Base-by-base conservation (phyloP, 495 filamentous ascomycete species). In the Aspergillus nanangensis region DNA sequence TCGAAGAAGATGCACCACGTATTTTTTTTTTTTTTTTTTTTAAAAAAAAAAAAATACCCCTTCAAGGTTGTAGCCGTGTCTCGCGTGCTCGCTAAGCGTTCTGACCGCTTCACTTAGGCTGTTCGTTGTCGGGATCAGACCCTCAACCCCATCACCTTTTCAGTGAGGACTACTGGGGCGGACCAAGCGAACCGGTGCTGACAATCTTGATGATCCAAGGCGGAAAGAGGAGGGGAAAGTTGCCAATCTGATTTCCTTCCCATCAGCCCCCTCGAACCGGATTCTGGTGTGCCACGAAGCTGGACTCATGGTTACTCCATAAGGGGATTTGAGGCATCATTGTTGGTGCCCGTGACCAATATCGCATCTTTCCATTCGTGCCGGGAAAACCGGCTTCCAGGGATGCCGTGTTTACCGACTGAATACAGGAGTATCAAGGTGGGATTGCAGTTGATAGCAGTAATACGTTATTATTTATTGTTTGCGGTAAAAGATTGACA, bases 141-240 rank as follows among this genome's bases (percentile, higher is more conserved):
- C n/a, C n/a, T n/a, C n/a, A n/a, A n/a, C n/a, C n/a, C n/a, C n/a
- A n/a, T n/a, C n/a, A n/a, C n/a, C n/a, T n/a, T n/a, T n/a, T n/a
- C n/a, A n/a, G n/a, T n/a, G n/a, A n/a, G n/a, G n/a, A n/a, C n/a
- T n/a, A n/a, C n/a, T 47, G 41, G 18, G 33, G 19, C 36, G 39
- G 40, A 51, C 35, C 19, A 50, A 39, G 38, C 33, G 38, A 40
- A 36, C 24, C 38, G 44, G 33, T 37, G 38, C 38, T 47, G 49
- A 51, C 14, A 36, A 55, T 50, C 49, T 18, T 44, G 56, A 44
- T 56, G 38, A 57, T 55, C 56, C 19, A 31, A 50, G 38, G 36
- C 35, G 44, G 22, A 32, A 41, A 38, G 38, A 22, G 40, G 34
- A 32, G 35, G 42, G 33, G 29, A 33, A 22, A 25, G 41, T 17